These are phyloP conservation scores for Aspergillus sclerotioniger DNA, from an alignment of 495 filamentous ascomycete species.

Conservation along the genomic window DNA sequence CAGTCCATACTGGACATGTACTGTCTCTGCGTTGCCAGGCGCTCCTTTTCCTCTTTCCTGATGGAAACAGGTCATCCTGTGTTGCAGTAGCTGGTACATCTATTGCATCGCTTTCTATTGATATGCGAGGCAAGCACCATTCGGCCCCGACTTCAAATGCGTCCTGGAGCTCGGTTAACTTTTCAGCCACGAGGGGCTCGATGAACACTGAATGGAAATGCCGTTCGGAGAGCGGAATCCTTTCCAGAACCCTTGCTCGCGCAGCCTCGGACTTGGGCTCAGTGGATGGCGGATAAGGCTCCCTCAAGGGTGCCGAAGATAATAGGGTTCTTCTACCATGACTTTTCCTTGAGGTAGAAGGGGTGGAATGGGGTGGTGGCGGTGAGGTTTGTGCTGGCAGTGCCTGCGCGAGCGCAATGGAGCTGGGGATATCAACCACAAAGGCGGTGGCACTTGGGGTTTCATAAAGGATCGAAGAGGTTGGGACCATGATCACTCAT, in stretches of 20 bases:
- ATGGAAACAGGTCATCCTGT: conserved; percentile 9
- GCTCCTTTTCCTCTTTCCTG: conserved; percentile 10
- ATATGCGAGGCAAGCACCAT: conserved; percentile 45
- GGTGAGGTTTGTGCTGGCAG: conserved; percentile 15
- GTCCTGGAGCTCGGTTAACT: conserved; percentile 29
- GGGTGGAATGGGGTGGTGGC: not conserved
- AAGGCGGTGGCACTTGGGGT: conserved; percentile 42
- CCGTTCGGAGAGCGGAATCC: conserved; percentile 27
- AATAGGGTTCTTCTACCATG: conserved; percentile 20
- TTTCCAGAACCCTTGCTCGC: conserved; percentile 34
- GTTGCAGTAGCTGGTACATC: not conserved
- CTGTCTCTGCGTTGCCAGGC: not conserved
- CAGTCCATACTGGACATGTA: not conserved
- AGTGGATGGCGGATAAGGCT: conserved; percentile 34
- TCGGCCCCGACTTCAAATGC: conserved; percentile 3
- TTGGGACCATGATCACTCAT: conserved; percentile 5
- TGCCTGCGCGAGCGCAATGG: conserved; percentile 48
- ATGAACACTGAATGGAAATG: conserved; percentile 32
- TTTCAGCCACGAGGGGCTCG: conserved; percentile 25
- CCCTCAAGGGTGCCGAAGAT: conserved; percentile 30
- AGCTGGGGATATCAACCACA: conserved; percentile 64
- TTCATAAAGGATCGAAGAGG: conserved; percentile 49
- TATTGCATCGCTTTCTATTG: not conserved
- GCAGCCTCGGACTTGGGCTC: conserved; percentile 45
- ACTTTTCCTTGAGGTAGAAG: not conserved